Evolutionary conservation across 208 protist species (phyloP), one percentile per base, ranked within the genome.

Genomic region (Naegleria fowleri): DNA sequence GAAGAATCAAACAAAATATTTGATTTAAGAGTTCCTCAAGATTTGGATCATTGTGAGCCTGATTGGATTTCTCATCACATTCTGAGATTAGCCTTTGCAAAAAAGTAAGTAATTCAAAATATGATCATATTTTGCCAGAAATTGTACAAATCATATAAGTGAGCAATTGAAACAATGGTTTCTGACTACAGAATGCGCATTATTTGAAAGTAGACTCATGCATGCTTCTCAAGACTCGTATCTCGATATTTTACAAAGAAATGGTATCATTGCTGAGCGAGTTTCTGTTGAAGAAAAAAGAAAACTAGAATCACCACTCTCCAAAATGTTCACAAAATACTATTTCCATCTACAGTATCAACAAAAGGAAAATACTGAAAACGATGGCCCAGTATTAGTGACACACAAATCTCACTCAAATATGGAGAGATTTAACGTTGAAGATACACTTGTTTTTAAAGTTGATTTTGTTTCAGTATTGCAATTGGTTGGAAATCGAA

Each of bases 31-130:
- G 13, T 39, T 13, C 16, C 33, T 38, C 36, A 39, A 29, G 29
- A 25, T 39, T 76, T 39, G 4, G 36, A 90, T 41, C n/a, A 22
- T 13, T 88, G 25, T 59, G 43, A 88, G 9, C 51, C 25, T 48
- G 90, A 91, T 88, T 59, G 29, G 9, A 67, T 91, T 29, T 76
- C 90, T 39, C 90, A 91, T 91, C 43, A 88, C 40, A n/a, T 83
- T 6, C 43, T 91, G 16, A 58, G 90, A 88, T 76, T 91, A 15
- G 58, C 51, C 7, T 91, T 48, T 88, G 13, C 39, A 13, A 79
- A 83, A 88, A 48, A 40, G 90, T 91, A 79, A 88, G n/a, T 29
- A 90, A 40, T 55, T 33, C 7, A 29, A n/a, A n/a, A n/a, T n/a
- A n/a, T n/a, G n/a, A 55, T 90, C n/a, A 52, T 36, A 84, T 51